Base-by-base conservation (phyloP, 2,329 filamentous ascomycete species). In the Cordyceps militaris region DNA sequence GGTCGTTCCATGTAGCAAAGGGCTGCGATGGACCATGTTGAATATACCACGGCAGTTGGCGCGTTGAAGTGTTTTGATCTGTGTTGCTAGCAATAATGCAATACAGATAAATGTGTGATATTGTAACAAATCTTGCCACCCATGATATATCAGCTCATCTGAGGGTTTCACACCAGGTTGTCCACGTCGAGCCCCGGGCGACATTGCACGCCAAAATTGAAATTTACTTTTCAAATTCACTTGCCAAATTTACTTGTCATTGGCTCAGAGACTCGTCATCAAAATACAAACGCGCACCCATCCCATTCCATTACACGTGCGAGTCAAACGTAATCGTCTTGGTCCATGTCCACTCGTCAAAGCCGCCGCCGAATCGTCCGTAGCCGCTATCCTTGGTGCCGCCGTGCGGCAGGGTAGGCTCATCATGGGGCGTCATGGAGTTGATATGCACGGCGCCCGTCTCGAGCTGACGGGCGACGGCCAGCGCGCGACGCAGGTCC, bases 401-500 rank as follows among this genome's bases (percentile, higher is more conserved):
- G 9, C 84, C 84, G 66, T 87, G 83, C 0, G 84, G 83, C 57
- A 86, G 69, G 0, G 71, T 72, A 2, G 77, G 68, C 69, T 86
- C 83, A 62, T 87, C 84, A 63, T 86, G 83, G 4, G 86, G 72
- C 4, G 78, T 84, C 73, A 84, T 79, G 21, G 73, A 74, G 66
- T 86, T 87, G 64, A 87, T 83, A 64, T 86, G 83, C 40, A 83
- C 79, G 3, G 80, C 79, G 3, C 82, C 88, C 40, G 79, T 78
- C 66, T 91, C 81, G 56, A 87, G 79, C 52, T 75, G 72, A 63
- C 73, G 78, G 3, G 84, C 83, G 11, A 87, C 68, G 5, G 77
- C 71, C 60, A 87, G 65, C 0, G 76, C 84, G 16, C 74, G 73
- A 47, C 75, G 70, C 58, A 91, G 70, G 66, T 88, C 82, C 64